A percentile compares a stretch with the other conserved stretches of the same genome.
Conservation (phyloP, 1,284 basidiomycete species). For the Rhodotorula sp. region DNA sequence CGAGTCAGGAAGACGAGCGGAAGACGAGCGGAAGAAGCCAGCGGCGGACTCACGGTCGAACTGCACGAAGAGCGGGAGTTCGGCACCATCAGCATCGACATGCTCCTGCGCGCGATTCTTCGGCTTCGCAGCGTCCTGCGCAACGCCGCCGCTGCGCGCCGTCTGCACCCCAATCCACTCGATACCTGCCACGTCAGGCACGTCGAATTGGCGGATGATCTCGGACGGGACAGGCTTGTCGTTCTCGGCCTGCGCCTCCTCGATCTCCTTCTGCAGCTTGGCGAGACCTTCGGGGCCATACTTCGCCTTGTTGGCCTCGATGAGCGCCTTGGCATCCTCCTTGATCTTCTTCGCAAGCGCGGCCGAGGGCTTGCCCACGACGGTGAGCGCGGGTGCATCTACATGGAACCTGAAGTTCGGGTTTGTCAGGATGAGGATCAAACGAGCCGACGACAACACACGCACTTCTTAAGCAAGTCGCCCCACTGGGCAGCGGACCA, state of each 20-base stretch:
- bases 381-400: constrained; percentile 67
- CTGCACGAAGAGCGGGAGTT: constrained; percentile 85
- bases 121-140: constrained; percentile 42
- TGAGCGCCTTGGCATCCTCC: constrained; percentile 74
- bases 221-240: constrained; percentile 75
- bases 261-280: constrained; percentile 67
- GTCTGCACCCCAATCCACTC: constrained; percentile 93
- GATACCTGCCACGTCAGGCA: constrained; percentile 84
- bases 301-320: constrained; percentile 66
- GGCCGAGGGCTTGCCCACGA: constrained; percentile 86
- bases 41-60: constrained; percentile 59
- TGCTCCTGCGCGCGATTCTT: constrained; percentile 60
- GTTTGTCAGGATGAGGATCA: not conserved
- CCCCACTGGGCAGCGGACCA: constrained; percentile 82
- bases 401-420: constrained; percentile 67
- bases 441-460: constrained; percentile 20
- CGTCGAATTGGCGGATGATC: constrained; percentile 78
- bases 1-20: constrained; percentile 50
- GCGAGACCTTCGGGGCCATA: constrained; percentile 82
- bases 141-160: constrained; percentile 46
- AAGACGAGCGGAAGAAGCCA: not conserved
- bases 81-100: constrained; percentile 68
- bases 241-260: constrained; percentile 83
- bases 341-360: constrained; percentile 79
- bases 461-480: constrained; percentile 72